phyloP scores from a whole-genome alignment of 371 early-diverging fungal genomes.

The Mucor piriformis region DNA sequence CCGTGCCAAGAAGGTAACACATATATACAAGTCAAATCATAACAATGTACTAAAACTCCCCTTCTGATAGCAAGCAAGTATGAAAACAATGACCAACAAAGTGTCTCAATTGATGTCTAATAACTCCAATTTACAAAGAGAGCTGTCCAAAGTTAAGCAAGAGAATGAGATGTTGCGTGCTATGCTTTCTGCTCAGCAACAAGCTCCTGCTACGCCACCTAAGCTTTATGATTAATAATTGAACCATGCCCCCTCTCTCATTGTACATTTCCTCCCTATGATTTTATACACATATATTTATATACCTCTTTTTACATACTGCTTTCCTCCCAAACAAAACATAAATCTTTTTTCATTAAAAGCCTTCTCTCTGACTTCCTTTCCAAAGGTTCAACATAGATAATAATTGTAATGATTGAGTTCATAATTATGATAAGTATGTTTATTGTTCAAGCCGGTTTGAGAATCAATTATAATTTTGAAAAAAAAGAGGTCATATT shows the following conservation, averaged over 20 bases:
- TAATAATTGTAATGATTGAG: too few relatives aligned
- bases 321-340: too few relatives aligned
- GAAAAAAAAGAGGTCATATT: too few relatives aligned
- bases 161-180: conserved; percentile 28
- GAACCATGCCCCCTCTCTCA: not conserved
- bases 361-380: too few relatives aligned
- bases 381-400: too few relatives aligned
- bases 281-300: too few relatives aligned
- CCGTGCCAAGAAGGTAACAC: conserved; percentile 26
- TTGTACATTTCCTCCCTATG: not conserved
- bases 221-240: not conserved
- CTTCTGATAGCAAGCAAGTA: conserved; percentile 21
- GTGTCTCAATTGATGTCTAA: conserved; percentile 20
- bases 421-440: too few relatives aligned
- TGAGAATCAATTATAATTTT: too few relatives aligned
- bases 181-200: conserved; percentile 14
- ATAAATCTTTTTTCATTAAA: too few relatives aligned
- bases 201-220: not conserved
- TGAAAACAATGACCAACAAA: conserved; percentile 25
- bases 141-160: conserved; percentile 22
- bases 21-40: not conserved
- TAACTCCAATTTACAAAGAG: conserved; percentile 18
- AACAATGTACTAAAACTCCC: not conserved
- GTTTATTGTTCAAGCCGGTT: too few relatives aligned
- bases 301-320: too few relatives aligned